Percentiles rank a stretch among this genome's conserved stretches.
phyloP scores from a whole-genome alignment of 305 asterid genomes.

The Fraxinus platypoda region DNA sequence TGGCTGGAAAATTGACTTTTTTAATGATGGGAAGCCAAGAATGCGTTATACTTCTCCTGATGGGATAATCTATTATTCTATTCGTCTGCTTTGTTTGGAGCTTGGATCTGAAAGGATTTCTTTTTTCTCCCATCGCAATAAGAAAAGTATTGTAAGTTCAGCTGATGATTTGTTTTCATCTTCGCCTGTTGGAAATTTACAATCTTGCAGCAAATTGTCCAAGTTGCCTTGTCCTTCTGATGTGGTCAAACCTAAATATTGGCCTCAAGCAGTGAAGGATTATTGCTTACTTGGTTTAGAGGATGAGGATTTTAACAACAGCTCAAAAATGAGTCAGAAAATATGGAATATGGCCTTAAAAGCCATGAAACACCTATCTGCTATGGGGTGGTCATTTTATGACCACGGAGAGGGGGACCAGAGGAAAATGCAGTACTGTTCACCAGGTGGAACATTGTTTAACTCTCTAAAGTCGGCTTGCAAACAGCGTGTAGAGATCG shows the following conservation, averaged over 20 bases:
- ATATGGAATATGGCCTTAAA: constrained; percentile 15
- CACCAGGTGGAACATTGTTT: constrained; percentile 54
- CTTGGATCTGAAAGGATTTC: constrained; percentile 21
- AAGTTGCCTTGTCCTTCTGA: constrained; percentile 18
- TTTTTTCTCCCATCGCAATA: constrained; percentile 12
- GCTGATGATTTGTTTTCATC: constrained; percentile 27
- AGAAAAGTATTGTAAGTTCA: constrained; percentile 15
- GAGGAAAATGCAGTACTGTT: constrained; percentile 39
- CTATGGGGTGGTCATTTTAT: constrained; percentile 56
- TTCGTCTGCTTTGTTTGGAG: constrained; percentile 30
- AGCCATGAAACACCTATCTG: constrained; percentile 63
- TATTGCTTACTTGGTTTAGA: constrained; percentile 25
- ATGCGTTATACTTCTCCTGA: constrained; percentile 54
- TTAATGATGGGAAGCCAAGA: constrained; percentile 5
- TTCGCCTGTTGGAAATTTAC: constrained; percentile 29
- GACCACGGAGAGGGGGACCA: constrained; percentile 12
- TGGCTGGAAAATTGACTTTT: constrained; percentile 61
- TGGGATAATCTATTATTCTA: constrained; percentile 35
- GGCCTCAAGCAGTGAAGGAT: constrained; percentile 59
- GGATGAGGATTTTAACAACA: background rate
- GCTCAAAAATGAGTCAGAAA: constrained; percentile 2
- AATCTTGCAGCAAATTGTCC: constrained; percentile 25
- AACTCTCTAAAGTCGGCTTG: constrained; percentile 57
- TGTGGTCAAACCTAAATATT: constrained; percentile 37
- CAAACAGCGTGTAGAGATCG: constrained; percentile 32